phyloP scores from a whole-genome alignment of 2,329 filamentous ascomycete species.

The Neofusicoccum umdonicola region DNA sequence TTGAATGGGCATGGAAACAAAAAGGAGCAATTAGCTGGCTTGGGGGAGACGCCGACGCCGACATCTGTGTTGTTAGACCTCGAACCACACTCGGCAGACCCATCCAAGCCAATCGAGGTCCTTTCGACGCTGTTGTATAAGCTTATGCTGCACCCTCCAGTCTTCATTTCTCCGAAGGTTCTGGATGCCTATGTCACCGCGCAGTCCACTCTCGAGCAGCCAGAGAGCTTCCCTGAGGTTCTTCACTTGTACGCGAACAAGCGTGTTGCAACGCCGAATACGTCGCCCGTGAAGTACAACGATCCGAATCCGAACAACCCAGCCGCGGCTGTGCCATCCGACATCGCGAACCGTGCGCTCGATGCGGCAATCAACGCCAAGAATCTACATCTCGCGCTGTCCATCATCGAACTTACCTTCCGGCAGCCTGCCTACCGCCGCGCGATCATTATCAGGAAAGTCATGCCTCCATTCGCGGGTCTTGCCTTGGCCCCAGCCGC shows the following conservation, averaged over 20 bases:
- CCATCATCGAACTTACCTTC: slow-evolving; percentile 70
- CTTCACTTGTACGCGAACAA: slow-evolving; percentile 84
- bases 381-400: slow-evolving; percentile 74
- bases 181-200: slow-evolving; percentile 73
- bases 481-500: slow-evolving; percentile 61
- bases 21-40: neutral
- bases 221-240: slow-evolving; percentile 74
- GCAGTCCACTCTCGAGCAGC: slow-evolving; percentile 69
- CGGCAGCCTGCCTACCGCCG: slow-evolving; percentile 64
- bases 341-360: slow-evolving; percentile 70
- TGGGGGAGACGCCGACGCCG: neutral
- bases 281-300: slow-evolving; percentile 46
- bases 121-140: slow-evolving; percentile 61
- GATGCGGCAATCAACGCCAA: slow-evolving; percentile 75
- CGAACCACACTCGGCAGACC: neutral
- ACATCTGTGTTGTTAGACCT: slow-evolving; percentile 2
- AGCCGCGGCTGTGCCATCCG: slow-evolving; percentile 62
- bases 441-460: slow-evolving; percentile 65
- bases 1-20: neutral
- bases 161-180: slow-evolving; percentile 74
- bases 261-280: slow-evolving; percentile 63
- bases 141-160: slow-evolving; percentile 69
- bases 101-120: slow-evolving; percentile 29
- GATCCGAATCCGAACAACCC: slow-evolving; percentile 62
- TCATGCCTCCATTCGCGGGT: slow-evolving; percentile 58